phyloP scores from a whole-genome alignment of 192 early-diverging fungal genomes.

The Irineochytrium annulatum region DNA sequence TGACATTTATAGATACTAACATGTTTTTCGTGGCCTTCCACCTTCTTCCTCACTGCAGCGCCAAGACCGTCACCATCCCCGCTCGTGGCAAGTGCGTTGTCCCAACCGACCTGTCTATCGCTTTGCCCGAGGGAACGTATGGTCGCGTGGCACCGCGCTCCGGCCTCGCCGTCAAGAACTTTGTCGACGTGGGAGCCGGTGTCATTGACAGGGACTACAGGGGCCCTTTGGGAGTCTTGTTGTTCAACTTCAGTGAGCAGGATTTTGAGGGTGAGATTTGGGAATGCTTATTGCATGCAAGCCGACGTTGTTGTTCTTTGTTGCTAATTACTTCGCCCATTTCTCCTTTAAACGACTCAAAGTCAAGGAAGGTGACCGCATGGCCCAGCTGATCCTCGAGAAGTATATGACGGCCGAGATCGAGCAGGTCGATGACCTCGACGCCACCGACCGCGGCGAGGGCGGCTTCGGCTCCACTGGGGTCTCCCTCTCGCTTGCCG shows the following conservation, averaged over 20 bases:
- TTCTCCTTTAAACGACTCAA: conserved; percentile 16
- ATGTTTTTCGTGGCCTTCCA: background rate
- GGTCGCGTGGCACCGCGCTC: conserved; percentile 89
- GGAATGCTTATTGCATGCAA: background rate
- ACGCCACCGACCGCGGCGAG: conserved; percentile 41
- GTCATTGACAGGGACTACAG: conserved; percentile 92
- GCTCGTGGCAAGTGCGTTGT: conserved; percentile 75
- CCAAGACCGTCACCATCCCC: conserved; percentile 52
- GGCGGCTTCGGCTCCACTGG: conserved; percentile 58
- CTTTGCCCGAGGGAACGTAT: conserved; percentile 82
- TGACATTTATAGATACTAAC: conserved; percentile 8
- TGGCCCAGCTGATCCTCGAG: conserved; percentile 95
- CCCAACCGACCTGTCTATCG: conserved; percentile 81
- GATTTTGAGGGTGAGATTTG: conserved; percentile 48
- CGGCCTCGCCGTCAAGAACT: conserved; percentile 86
- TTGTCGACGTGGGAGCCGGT: conserved; percentile 84
- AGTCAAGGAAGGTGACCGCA: conserved; percentile 85
- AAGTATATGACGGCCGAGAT: conserved; percentile 75
- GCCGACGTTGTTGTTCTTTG: background rate
- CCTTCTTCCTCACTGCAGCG: conserved; percentile 13
- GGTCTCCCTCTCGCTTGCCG: conserved; percentile 7
- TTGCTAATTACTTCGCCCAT: background rate
- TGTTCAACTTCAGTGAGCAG: conserved; percentile 83
- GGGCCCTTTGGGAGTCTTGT: conserved; percentile 75
- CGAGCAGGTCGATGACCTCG: conserved; percentile 63